phyloP scores from a whole-genome alignment of 768 basidiomycete species.

The Tylopilus intermedius region DNA sequence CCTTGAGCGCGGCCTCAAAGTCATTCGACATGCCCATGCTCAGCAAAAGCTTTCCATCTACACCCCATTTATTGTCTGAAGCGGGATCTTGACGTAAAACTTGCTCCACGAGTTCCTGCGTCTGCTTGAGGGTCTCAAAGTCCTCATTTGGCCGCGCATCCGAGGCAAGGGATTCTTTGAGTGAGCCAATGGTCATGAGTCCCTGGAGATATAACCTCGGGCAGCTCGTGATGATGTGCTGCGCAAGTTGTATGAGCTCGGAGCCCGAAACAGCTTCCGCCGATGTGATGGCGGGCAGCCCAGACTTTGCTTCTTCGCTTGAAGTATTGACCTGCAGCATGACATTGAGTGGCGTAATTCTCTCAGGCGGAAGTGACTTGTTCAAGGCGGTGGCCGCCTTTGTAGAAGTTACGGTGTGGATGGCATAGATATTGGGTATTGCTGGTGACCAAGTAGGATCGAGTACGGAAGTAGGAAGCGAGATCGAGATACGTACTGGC shows the following conservation, averaged over 20 bases:
- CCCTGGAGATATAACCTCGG: conserved; percentile 74
- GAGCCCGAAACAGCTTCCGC: conserved; percentile 29
- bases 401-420: conserved; percentile 80
- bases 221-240: conserved; percentile 66
- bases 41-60: conserved; percentile 49
- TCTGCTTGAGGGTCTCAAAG: conserved; percentile 64
- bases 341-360: conserved; percentile 63
- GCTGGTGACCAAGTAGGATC: conserved; percentile 38
- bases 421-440: conserved; percentile 79
- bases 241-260: conserved; percentile 64
- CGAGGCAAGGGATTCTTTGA: conserved; percentile 57
- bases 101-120: conserved; percentile 53
- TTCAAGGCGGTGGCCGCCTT: conserved; percentile 80
- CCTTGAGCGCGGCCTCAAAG: conserved; percentile 78
- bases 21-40: conserved; percentile 99
- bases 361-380: conserved; percentile 58
- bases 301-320: conserved; percentile 86
- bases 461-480: neutral
- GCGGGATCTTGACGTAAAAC: conserved; percentile 35
- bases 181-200: conserved; percentile 94
- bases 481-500: conserved; percentile 49
- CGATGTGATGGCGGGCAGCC: conserved; percentile 56
- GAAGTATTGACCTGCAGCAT: conserved; percentile 95
- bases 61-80: conserved; percentile 39
- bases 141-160: conserved; percentile 55